Conservation (phyloP, 202 grass and related monocot species). For the Elaeis oleifera region DNA sequence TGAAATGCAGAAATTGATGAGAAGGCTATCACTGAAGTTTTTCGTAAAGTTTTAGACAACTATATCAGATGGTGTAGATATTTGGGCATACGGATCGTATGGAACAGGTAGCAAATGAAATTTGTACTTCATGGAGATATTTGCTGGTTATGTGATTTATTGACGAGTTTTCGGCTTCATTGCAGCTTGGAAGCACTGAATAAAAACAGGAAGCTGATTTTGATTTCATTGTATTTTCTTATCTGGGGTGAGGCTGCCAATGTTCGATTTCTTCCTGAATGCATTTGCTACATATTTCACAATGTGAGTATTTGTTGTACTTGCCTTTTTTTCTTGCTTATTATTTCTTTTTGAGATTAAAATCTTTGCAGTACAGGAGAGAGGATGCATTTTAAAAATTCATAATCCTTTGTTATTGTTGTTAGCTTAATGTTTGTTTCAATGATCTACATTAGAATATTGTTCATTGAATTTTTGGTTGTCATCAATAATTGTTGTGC, state of each 20-base stretch:
- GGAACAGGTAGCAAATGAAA: conserved; percentile 57
- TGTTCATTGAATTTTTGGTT: no score
- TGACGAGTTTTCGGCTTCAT: conserved; percentile 19
- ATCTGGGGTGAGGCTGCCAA: conserved; percentile 98
- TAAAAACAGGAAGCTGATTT: conserved; percentile 79
- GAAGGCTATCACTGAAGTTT: conserved; percentile 71
- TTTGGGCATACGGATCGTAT: conserved; percentile 66
- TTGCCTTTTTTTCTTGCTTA: not conserved
- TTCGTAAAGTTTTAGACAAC: conserved; percentile 85
- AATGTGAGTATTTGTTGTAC: conserved; percentile 52
- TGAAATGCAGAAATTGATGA: conserved; percentile 85
- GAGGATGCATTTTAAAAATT: no score
- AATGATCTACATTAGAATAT: no score
- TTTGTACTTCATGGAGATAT: conserved; percentile 16
- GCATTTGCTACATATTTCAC: conserved; percentile 97
- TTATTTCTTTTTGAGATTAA: not conserved
- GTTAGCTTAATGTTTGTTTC: no score
- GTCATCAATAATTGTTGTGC: no score
- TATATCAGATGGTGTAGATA: conserved; percentile 95
- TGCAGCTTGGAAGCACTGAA: conserved; percentile 66
- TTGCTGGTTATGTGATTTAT: conserved; percentile 3
- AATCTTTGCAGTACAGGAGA: no score
- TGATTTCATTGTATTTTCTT: conserved; percentile 82
- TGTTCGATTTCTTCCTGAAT: conserved; percentile 87
- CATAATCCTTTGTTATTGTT: no score